Evolutionary conservation across 2,329 filamentous ascomycete species (phyloP), one percentile per base, ranked within the genome.

Genomic region (Sordariomycetes sp.): DNA sequence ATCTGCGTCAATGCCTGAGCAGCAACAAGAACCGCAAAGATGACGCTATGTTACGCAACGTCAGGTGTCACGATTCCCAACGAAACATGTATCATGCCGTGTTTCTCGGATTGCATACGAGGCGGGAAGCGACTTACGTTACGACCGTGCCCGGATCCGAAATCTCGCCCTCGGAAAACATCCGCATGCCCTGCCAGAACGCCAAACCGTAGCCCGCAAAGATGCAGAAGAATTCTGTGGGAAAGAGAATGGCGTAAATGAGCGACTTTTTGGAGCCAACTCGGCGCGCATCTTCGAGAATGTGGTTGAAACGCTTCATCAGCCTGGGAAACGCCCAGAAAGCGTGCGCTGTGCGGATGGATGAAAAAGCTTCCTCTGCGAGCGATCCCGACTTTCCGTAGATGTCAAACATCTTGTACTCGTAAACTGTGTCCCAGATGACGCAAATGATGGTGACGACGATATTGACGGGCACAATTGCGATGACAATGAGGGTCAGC

Each of bases 161-260:
- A 17, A 70, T 64, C 41, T 70, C 64, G 2, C 64, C 66, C 1
- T 45, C 46, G 4, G 55, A 43, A 28, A 61, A 64, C 58, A 71
- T 65, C 28, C 53, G 49, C 39, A 70, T 57, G 0, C 68, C 68
- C 38, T 70, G 63, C 66, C 68, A 72, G 37, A 72, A 72, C 0
- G 65, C 64, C 4, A 72, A 50, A 1, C 55, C 64, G 39, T 67
- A 68, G 5, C 63, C 64, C 4, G 59, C 49, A 40, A 64, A 68
- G 15, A 70, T 59, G 36, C 59, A 63, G 37, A 66, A 66, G 45
- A 66, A 69, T 40, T 68, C 61, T 3, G 51, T 48, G 1, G 61
- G 59, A 38, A 66, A 68, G 8, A 70, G 42, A 4, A 66, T 44
- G 12, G 58, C 59, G 29, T 61, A 62, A 4, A 67, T 40, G 1